These are phyloP conservation scores for Haplographium delicatum DNA, from an alignment of 495 filamentous ascomycete species.

Conservation along the genomic window DNA sequence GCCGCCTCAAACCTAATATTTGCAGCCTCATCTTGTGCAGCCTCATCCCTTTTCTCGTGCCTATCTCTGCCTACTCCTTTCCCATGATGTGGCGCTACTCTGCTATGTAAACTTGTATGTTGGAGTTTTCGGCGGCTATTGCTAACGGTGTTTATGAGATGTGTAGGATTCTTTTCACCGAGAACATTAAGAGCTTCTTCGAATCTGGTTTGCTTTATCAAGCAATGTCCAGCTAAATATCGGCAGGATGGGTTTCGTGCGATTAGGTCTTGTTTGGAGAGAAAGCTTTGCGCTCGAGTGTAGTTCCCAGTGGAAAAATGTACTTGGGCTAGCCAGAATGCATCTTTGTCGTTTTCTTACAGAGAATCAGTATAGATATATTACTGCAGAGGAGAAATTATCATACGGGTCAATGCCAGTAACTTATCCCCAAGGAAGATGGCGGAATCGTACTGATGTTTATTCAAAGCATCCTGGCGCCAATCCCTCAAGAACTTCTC, in stretches of 20 bases:
- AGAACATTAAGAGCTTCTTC: constrained; percentile 84
- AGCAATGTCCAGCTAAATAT: constrained; percentile 89
- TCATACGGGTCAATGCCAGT: constrained; percentile 81
- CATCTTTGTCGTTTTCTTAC: constrained; percentile 80
- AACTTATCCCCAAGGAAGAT: constrained; percentile 97
- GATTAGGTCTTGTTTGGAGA: constrained; percentile 80
- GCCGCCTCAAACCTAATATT: constrained; percentile 84
- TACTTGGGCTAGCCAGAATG: constrained; percentile 89
- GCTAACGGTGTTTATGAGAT: constrained; percentile 65
- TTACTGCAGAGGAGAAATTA: background rate
- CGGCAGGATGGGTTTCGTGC: constrained; percentile 75
- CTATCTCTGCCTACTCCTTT: constrained; percentile 39
- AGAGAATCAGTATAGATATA: constrained; percentile 24
- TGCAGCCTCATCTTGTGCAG: constrained; percentile 48
- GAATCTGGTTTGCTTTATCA: constrained; percentile 83
- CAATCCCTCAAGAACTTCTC: constrained; percentile 87
- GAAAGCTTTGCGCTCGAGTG: constrained; percentile 76
- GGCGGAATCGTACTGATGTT: constrained; percentile 90
- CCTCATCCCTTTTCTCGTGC: constrained; percentile 44
- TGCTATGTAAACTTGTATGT: constrained; percentile 33
- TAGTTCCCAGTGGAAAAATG: constrained; percentile 94
- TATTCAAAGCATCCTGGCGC: constrained; percentile 88
- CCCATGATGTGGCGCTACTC: constrained; percentile 27
- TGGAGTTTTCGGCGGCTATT: constrained; percentile 56
- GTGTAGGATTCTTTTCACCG: constrained; percentile 85